Base-by-base conservation (phyloP, 805 yeast species). In the Starmerella tilneyi region DNA sequence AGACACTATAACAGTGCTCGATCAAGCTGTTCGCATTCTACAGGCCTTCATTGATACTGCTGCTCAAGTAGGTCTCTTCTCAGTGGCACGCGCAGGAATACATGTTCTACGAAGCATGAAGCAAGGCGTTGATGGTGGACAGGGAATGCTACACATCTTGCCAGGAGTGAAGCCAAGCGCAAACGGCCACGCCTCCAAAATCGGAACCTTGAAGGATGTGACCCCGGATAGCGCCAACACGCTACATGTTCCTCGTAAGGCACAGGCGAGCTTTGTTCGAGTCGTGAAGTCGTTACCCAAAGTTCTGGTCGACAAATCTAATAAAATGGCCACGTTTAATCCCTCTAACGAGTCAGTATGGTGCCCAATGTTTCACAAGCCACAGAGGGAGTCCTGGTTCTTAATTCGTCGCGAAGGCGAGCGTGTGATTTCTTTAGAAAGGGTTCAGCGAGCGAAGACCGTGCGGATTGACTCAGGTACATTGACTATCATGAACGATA, bases 321-420 rank as follows among this genome's bases (percentile, higher is more conserved):
- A 22, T 5, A 30, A 24, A 11, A 30, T 34, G 7, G 50, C 48
- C 3, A 21, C 19, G 3, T 64, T 66, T n/a, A 76, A 74, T 44
- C 52, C 57, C 6, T 50, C 54, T 13, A 34, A 45, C 16, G 48
- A 72, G 51, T 65, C 67, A 3, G 86, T 84, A 42, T 76, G 79
- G 56, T 70, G 88, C 46, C 89, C 94, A 2, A 75, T 74, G 55
- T 92, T 84, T 65, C 94, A 95, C 36, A 89, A 92, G 62, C 69
- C 78, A 2, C 98, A 92, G 63, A 79, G 85, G 57, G 97, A 92
- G 60, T 77, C 94, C 0, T 92, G 98, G 97, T 84, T 89, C 61
- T 73, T 79, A 9, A 73, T 89, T 39, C 76, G 78, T 50, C 63
- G 64, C 22, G 63, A 65, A 6, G 66, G 62, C 2, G 72, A 72